Evolutionary conservation across 2,329 filamentous ascomycete species (phyloP).

Genomic region (Cordyceps cateniannulata): DNA sequence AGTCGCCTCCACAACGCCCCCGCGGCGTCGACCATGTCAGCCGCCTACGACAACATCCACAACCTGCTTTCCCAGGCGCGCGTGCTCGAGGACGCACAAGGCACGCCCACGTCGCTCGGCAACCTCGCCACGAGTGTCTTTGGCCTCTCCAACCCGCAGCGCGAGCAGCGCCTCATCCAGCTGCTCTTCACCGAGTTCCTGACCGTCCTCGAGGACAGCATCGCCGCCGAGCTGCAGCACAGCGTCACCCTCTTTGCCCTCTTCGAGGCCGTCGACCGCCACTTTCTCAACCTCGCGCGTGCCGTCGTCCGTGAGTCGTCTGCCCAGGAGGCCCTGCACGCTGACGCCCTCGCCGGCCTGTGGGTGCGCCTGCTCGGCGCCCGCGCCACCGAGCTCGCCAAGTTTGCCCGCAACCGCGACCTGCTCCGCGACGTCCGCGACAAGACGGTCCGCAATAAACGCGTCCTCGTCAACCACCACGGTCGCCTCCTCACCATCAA

Average conservation of each 20-base stretch:
- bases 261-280: conserved; percentile 86
- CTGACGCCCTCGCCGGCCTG: conserved; percentile 73
- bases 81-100: conserved; percentile 46
- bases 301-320: conserved; percentile 79
- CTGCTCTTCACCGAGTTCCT: conserved; percentile 82
- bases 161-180: conserved; percentile 72
- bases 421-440: conserved; percentile 73
- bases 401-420: conserved; percentile 85
- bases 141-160: conserved; percentile 73
- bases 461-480: conserved; percentile 79
- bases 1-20: conserved; percentile 58
- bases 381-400: conserved; percentile 67
- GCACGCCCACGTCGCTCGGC: conserved; percentile 62
- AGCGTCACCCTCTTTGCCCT: conserved; percentile 74
- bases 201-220: conserved; percentile 79
- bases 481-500: conserved; percentile 77
- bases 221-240: conserved; percentile 76
- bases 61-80: conserved; percentile 62
- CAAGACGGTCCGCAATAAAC: conserved; percentile 82
- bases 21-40: conserved; percentile 52
- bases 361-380: conserved; percentile 82
- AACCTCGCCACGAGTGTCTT: conserved; percentile 65
- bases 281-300: conserved; percentile 82
- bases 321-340: conserved; percentile 71
- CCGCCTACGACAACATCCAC: conserved; percentile 78